A percentile compares a stretch with the other conserved stretches of the same genome.
phyloP scores from a whole-genome alignment of 106 monocot species.

The Posidonia australis region DNA sequence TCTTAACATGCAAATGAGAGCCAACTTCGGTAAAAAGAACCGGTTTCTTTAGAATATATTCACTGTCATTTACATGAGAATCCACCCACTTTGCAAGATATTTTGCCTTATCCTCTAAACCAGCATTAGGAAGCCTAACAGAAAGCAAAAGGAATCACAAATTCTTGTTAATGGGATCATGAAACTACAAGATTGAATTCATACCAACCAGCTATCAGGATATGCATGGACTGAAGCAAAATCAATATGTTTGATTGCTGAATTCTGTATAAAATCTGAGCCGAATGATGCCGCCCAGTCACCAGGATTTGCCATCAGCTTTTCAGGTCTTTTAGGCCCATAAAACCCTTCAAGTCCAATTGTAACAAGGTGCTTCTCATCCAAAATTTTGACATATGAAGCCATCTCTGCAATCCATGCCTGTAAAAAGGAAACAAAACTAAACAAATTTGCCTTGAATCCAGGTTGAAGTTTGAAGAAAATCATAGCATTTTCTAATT shows the following conservation, averaged over 20 bases:
- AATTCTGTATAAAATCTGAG: conserved; percentile 85
- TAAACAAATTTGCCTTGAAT: too few relatives aligned
- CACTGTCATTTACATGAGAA: conserved; percentile 69
- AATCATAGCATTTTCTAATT: too few relatives aligned
- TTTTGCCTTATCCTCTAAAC: conserved; percentile 40
- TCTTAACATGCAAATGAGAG: conserved; percentile 17
- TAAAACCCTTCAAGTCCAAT: conserved; percentile 92
- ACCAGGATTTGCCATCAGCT: conserved; percentile 59
- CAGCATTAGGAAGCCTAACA: conserved; percentile 65
- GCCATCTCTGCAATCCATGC: conserved; percentile 91
- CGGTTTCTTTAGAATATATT: conserved; percentile 67
- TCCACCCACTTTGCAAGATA: conserved; percentile 82
- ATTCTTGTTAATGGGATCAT: neutral
- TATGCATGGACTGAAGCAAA: conserved; percentile 97
- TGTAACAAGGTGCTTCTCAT: conserved; percentile 71
- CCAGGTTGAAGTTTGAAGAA: too few relatives aligned
- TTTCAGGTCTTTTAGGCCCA: conserved; percentile 36
- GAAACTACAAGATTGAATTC: neutral
- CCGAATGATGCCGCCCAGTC: conserved; percentile 71
- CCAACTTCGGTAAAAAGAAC: conserved; percentile 81
- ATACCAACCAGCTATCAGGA: conserved; percentile 75
- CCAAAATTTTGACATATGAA: conserved; percentile 59
- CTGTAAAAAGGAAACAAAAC: conserved; percentile 18
- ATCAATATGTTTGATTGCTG: conserved; percentile 51
- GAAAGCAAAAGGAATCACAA: neutral